Percentiles rank a stretch among this genome's conserved stretches.
Evolutionary conservation across 768 basidiomycete genomes (phyloP).

Genomic region (Tricholoma flavovirens): DNA sequence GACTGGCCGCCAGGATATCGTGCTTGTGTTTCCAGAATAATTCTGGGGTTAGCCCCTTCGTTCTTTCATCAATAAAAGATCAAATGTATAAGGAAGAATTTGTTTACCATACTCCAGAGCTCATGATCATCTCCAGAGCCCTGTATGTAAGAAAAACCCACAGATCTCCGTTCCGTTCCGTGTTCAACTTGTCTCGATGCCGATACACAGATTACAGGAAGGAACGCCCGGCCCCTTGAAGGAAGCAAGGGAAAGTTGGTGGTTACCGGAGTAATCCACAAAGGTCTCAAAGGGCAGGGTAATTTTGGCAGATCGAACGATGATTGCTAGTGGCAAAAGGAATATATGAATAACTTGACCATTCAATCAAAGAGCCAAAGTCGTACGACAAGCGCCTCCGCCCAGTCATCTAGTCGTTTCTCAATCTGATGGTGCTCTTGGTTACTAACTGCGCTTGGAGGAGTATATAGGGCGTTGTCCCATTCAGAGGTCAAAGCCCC

Average conservation of each 20-base stretch:
- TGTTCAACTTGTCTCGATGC: conserved; percentile 69
- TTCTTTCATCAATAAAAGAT: background rate
- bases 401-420: conserved; percentile 59
- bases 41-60: conserved; percentile 67
- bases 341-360: background rate
- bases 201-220: conserved; percentile 79
- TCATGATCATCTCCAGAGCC: conserved; percentile 96
- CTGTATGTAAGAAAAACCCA: conserved; percentile 85
- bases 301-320: conserved; percentile 64
- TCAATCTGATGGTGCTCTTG: conserved; percentile 84
- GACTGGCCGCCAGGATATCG: conserved; percentile 39
- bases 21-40: conserved; percentile 63
- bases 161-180: conserved; percentile 51
- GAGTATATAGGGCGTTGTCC: conserved; percentile 63
- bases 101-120: conserved; percentile 69
- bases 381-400: conserved; percentile 57
- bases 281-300: conserved; percentile 63
- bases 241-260: conserved; percentile 38
- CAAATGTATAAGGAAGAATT: conserved; percentile 1
- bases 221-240: conserved; percentile 31
- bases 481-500: conserved; percentile 29
- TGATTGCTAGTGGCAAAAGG: conserved; percentile 44
- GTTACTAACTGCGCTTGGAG: conserved; percentile 57
- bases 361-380: background rate
- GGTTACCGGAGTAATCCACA: conserved; percentile 83